Evolutionary conservation across 208 protist genomes (phyloP), one percentile per base, ranked within the genome.

Genomic region (Angomonas deanei): DNA sequence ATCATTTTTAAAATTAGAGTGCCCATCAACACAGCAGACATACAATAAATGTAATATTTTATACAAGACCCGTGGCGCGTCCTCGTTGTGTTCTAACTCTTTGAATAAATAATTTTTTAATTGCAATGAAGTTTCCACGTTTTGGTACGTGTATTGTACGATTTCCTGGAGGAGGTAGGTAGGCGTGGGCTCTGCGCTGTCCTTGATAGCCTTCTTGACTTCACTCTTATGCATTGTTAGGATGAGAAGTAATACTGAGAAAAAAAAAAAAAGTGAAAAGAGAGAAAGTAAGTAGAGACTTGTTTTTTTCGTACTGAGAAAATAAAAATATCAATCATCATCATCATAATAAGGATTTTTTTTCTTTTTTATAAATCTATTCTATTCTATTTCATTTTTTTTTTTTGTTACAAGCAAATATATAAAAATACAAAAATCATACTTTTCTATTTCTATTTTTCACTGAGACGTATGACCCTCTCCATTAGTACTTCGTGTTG

Each of bases 1-100:
- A n/a, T n/a, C n/a, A n/a, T n/a, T n/a, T n/a, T n/a, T n/a, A n/a
- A n/a, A n/a, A n/a, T n/a, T n/a, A n/a, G n/a, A n/a, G n/a, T n/a
- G n/a, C n/a, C n/a, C n/a, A n/a, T n/a, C n/a, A n/a, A n/a, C n/a
- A n/a, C n/a, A n/a, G n/a, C n/a, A n/a, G n/a, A n/a, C n/a, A 34
- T 80, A 76, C 17, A 92, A 77, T 26, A 92, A 75, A 32, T 81
- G 74, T 24, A 95, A 58, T 5, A 74, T 59, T 66, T 92, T 95
- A 57, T 76, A 74, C 33, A 90, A 58, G 23, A 76, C 72, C 49
- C 76, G 74, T 17, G 61, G 68, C 30, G 71, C 77, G 32, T 61
- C 47, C 31, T 48, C 54, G 17, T 19, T 61, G 13, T 66, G 68
- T 26, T 63, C 60, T 26, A 85, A 63, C 39, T 82, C 70, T 42